These are phyloP conservation scores for Lantana camara DNA, from an alignment of 257 asterid species.

Conservation along the genomic window DNA sequence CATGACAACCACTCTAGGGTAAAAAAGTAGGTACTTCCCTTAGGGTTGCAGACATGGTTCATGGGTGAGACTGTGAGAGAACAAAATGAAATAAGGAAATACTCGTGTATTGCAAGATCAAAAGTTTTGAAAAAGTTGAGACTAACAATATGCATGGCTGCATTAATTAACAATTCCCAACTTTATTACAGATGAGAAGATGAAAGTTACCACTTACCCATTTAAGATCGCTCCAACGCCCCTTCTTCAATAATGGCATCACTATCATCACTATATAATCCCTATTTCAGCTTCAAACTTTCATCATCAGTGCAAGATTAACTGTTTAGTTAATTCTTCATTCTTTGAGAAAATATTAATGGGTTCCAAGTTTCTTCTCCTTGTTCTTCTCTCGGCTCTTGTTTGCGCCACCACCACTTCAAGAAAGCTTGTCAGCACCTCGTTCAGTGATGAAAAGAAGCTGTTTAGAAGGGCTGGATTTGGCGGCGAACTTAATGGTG, in stretches of 20 bases:
- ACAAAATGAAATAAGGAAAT: no score
- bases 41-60: no score
- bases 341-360: not conserved
- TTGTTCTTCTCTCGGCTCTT: slow-evolving; percentile 20
- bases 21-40: no score
- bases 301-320: slow-evolving; percentile 7
- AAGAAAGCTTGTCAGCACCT: slow-evolving; percentile 14
- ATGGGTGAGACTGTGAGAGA: no score
- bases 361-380: slow-evolving; percentile 16
- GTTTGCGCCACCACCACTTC: slow-evolving; percentile 20
- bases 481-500: no score
- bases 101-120: not conserved
- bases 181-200: slow-evolving; percentile 13
- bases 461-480: not conserved
- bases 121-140: not conserved
- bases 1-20: no score
- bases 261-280: slow-evolving; percentile 17
- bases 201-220: not conserved
- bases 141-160: not conserved
- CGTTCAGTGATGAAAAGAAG: slow-evolving; percentile 10
- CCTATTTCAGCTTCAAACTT: not conserved
- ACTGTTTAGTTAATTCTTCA: not conserved
- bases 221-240: not conserved
- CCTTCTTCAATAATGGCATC: not conserved
- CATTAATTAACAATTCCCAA: slow-evolving; percentile 18